Percentiles rank a stretch among this genome's conserved stretches.
phyloP scores from a whole-genome alignment of 1,284 basidiomycete species.

The Tilletia walkeri region DNA sequence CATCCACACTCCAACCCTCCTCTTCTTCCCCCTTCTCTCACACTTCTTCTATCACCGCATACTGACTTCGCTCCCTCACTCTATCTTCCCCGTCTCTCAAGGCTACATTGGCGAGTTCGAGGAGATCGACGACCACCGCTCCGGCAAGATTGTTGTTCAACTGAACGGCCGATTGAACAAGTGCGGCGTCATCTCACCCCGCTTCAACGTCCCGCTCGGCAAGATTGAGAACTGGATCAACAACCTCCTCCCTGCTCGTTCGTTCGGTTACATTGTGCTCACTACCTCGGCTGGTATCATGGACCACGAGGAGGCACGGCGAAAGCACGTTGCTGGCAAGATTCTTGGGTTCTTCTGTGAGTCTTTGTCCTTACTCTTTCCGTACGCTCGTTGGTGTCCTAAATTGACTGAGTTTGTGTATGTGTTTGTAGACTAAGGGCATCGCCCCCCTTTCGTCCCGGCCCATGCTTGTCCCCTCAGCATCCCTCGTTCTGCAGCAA shows the following conservation, averaged over 20 bases:
- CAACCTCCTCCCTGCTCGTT: conserved; percentile 64
- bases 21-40: no score
- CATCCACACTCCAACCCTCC: no score
- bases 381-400: background rate
- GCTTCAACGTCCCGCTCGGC: conserved; percentile 91
- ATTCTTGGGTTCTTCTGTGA: conserved; percentile 56
- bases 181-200: conserved; percentile 91
- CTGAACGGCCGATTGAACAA: conserved; percentile 99
- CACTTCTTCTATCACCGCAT: no score
- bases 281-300: conserved; percentile 98
- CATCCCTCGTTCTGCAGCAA: no score
- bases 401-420: no score
- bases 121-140: conserved; percentile 98
- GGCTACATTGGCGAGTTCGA: conserved; percentile 98
- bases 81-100: background rate
- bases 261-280: conserved; percentile 93
- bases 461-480: no score
- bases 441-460: background rate
- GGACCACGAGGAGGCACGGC: conserved; percentile 98
- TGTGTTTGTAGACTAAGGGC: background rate
- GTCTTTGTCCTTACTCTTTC: background rate
- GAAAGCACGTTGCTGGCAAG: conserved; percentile 95
- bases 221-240: conserved; percentile 81
- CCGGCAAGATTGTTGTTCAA: conserved; percentile 97
- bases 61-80: background rate